A percentile compares a stretch with the other conserved stretches of the same genome.
Conservation (phyloP, 1,284 basidiomycete genomes). For the Wolfiporia cocos region DNA sequence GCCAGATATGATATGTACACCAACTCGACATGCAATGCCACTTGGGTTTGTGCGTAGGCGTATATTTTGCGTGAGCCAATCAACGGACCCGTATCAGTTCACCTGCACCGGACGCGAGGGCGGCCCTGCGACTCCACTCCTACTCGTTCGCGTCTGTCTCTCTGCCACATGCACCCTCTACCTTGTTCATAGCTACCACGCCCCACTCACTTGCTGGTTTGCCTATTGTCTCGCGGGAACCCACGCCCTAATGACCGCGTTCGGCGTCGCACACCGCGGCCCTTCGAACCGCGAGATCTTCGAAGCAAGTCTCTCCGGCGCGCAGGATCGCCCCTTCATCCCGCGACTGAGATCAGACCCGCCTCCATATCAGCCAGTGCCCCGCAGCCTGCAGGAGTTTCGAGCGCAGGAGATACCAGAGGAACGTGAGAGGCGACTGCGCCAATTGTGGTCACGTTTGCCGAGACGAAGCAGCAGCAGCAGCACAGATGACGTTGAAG, state of each 20-base stretch:
- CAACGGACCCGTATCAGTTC: background rate
- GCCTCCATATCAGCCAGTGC: constrained; percentile 31
- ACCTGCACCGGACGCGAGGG: background rate
- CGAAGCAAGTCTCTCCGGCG: constrained; percentile 44
- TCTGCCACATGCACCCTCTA: background rate
- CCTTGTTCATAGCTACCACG: background rate
- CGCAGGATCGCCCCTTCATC: constrained; percentile 48
- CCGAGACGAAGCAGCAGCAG: constrained; percentile 25
- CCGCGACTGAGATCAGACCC: constrained; percentile 54
- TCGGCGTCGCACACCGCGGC: too few relatives aligned
- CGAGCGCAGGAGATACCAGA: constrained; percentile 56
- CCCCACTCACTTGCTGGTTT: too few relatives aligned
- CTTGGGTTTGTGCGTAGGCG: too few relatives aligned
- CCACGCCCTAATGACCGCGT: too few relatives aligned
- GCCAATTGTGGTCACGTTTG: constrained; percentile 57
- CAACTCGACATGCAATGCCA: too few relatives aligned
- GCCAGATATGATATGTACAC: too few relatives aligned
- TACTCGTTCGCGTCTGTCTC: background rate
- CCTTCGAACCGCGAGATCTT: constrained; percentile 39
- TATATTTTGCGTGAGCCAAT: background rate
- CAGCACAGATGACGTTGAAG: constrained; percentile 23
- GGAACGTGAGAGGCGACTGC: constrained; percentile 50
- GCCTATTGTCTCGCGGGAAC: too few relatives aligned
- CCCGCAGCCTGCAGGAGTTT: constrained; percentile 54
- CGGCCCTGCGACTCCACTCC: background rate